These are phyloP conservation scores for Candida dajiaensis DNA, from an alignment of 805 yeast species.

Conservation along the genomic window DNA sequence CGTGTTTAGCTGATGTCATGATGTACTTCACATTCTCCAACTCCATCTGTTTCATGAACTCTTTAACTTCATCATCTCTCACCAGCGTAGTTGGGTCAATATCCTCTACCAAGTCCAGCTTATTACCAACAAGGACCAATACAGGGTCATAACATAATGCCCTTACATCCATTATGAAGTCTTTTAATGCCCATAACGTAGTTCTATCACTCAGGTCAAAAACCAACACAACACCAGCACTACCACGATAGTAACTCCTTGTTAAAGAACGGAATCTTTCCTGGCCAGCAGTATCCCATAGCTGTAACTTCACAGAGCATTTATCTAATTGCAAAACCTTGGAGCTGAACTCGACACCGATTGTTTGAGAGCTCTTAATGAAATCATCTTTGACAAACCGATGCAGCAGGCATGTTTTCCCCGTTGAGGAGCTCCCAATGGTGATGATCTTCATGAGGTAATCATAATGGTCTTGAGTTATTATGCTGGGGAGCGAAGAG, in stretches of 20 bases:
- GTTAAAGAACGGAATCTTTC: constrained; percentile 33
- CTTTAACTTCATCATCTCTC: constrained; percentile 27
- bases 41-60: constrained; percentile 22
- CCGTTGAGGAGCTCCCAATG: constrained; percentile 38
- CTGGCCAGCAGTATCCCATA: constrained; percentile 35
- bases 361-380: constrained; percentile 26
- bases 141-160: constrained; percentile 25
- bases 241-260: constrained; percentile 32
- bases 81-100: constrained; percentile 27
- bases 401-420: constrained; percentile 38
- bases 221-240: constrained; percentile 32
- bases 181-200: constrained; percentile 24
- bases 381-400: constrained; percentile 26
- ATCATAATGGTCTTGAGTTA: constrained; percentile 22
- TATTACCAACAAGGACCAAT: constrained; percentile 31
- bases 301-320: constrained; percentile 19
- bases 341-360: constrained; percentile 36
- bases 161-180: constrained; percentile 26
- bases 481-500: not conserved
- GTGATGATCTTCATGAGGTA: constrained; percentile 35
- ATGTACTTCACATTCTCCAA: constrained; percentile 28
- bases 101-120: constrained; percentile 21
- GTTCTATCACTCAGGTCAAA: constrained; percentile 26
- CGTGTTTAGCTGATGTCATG: constrained; percentile 35
- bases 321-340: constrained; percentile 22